A percentile compares a stretch with the other conserved stretches of the same genome.
Evolutionary conservation across 179 eudicot genomes (phyloP).

Genomic region (Vitellaria paradoxa): DNA sequence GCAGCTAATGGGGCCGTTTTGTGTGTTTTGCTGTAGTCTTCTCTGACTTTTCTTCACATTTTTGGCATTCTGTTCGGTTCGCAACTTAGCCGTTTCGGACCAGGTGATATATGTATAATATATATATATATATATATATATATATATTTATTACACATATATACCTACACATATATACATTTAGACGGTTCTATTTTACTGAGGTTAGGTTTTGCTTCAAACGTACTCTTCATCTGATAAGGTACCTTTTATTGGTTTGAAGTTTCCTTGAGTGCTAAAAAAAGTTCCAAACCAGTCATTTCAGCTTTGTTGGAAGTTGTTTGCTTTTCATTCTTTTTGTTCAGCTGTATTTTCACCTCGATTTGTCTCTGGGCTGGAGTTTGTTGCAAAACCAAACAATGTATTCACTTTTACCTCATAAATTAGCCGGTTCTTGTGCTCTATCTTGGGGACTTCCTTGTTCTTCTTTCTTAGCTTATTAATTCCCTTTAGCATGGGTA

Average conservation of each 20-base stretch:
- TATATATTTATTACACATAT: too few species aligned
- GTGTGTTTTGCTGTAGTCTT: neutral
- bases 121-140: neutral
- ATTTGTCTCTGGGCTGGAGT: neutral
- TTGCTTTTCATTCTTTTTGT: neutral
- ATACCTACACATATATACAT: neutral
- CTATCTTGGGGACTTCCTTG: too few species aligned
- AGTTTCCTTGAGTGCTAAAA: neutral
- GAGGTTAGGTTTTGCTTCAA: neutral
- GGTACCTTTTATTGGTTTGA: neutral
- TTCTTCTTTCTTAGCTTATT: too few species aligned
- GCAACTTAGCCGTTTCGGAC: slow-evolving; percentile 13
- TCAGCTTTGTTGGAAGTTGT: slow-evolving; percentile 10
- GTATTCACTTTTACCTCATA: neutral
- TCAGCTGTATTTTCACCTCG: slow-evolving; percentile 8
- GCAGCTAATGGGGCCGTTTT: neutral
- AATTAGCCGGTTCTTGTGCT: too few species aligned
- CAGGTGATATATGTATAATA: neutral
- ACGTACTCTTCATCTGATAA: neutral
- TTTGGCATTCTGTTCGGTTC: neutral
- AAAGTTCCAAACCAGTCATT: neutral
- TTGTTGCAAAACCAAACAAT: slow-evolving; percentile 10
- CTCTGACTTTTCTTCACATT: neutral
- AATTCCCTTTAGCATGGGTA: too few species aligned
- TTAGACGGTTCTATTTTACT: too few species aligned